Conservation (phyloP, 768 basidiomycete species). For the Ramaria rubella region DNA sequence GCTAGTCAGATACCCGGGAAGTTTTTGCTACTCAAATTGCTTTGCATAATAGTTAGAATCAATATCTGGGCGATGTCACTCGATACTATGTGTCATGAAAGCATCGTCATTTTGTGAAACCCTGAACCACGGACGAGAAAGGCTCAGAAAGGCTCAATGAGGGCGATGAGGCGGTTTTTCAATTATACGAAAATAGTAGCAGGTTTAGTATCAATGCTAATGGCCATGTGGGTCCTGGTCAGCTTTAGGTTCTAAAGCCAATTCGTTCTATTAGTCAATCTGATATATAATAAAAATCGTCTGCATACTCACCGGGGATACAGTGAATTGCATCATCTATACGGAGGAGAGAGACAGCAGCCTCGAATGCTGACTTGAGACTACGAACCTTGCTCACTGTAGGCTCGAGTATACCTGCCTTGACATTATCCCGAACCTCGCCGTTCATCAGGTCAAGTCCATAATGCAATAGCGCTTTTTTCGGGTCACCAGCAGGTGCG, state of each 20-base stretch:
- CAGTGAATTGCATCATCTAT: constrained; percentile 97
- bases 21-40: no score
- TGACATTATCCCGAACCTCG: constrained; percentile 90
- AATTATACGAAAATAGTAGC: constrained; percentile 3
- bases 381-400: constrained; percentile 97
- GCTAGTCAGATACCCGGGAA: no score
- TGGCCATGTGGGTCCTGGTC: constrained; percentile 76
- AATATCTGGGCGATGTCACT: no score
- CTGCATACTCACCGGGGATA: constrained; percentile 58
- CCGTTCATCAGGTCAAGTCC: constrained; percentile 94
- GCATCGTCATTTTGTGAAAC: no score
- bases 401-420: constrained; percentile 90
- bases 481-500: constrained; percentile 84
- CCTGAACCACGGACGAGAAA: no score
- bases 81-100: no score
- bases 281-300: not conserved
- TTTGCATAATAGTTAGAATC: no score
- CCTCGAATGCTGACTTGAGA: constrained; percentile 94
- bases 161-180: not conserved
- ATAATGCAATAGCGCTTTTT: constrained; percentile 84
- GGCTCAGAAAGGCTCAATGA: no score
- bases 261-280: not conserved
- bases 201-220: constrained; percentile 22
- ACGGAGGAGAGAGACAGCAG: constrained; percentile 87
- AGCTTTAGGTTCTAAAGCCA: constrained; percentile 54